These are phyloP conservation scores for Begonia peltatifolia DNA, from an alignment of 306 rosid species.

Conservation along the genomic window DNA sequence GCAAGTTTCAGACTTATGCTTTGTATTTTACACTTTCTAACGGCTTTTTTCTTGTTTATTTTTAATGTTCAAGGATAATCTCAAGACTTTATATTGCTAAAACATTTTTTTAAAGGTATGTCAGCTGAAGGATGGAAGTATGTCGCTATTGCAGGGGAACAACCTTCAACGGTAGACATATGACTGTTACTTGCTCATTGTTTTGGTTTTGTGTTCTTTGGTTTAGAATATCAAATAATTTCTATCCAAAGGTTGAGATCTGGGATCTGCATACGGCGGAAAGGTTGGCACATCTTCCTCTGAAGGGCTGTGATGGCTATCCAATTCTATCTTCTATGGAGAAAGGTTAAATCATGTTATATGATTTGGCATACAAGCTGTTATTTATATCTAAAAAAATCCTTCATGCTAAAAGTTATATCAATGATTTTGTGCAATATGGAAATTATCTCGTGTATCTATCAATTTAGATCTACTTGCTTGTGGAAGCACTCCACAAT, in stretches of 20 bases:
- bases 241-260: conserved; percentile 57
- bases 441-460: too few species aligned
- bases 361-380: too few species aligned
- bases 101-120: conserved; percentile 9
- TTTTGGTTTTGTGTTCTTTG: conserved; percentile 5
- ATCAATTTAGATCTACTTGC: too few species aligned
- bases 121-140: conserved; percentile 34
- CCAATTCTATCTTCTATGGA: conserved; percentile 28
- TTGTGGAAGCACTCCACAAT: too few species aligned
- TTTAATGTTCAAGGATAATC: not conserved
- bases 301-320: conserved; percentile 22
- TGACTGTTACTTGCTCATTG: conserved; percentile 5
- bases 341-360: conserved; percentile 22
- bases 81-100: not conserved
- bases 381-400: too few species aligned
- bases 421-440: too few species aligned
- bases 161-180: conserved; percentile 49
- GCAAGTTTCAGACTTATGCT: too few species aligned
- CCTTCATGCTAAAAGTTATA: too few species aligned
- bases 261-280: conserved; percentile 84
- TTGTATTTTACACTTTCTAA: too few species aligned
- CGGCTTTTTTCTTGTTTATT: too few species aligned
- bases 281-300: conserved; percentile 41
- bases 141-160: conserved; percentile 73
- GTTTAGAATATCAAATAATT: conserved; percentile 16